Percentiles rank a stretch among this genome's conserved stretches.
phyloP scores from a whole-genome alignment of 345 rosid species.

The Lepidium sativum region DNA sequence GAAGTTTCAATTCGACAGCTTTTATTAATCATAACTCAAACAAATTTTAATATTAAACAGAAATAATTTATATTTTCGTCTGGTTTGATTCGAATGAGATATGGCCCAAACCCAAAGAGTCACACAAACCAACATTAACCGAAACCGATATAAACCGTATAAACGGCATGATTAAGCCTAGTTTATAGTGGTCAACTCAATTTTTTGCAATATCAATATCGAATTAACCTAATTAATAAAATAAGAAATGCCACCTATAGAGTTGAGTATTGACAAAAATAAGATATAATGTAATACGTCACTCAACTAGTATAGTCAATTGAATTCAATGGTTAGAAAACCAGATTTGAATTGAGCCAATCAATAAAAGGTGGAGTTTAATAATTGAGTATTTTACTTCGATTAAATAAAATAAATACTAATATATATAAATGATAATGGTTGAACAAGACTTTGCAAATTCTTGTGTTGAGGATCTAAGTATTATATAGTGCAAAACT shows the following conservation, averaged over 20 bases:
- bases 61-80: too few species aligned
- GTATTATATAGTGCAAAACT: not conserved
- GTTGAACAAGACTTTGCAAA: not conserved
- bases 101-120: too few species aligned
- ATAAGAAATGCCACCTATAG: not conserved
- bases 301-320: conserved; percentile 13
- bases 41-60: too few species aligned
- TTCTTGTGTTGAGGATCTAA: not conserved
- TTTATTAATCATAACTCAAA: too few species aligned
- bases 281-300: not conserved
- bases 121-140: too few species aligned
- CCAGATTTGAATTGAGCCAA: conserved; percentile 21
- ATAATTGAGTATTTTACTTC: not conserved
- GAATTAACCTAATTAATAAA: not conserved
- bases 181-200: not conserved
- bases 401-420: not conserved
- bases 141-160: too few species aligned
- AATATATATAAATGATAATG: not conserved
- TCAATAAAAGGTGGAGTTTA: conserved; percentile 3
- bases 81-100: too few species aligned
- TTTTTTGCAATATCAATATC: not conserved
- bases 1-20: too few species aligned
- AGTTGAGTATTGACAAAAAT: not conserved
- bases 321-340: conserved; percentile 7
- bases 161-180: too few species aligned